Percentiles rank a stretch among this genome's conserved stretches.
Conservation (phyloP, 208 protist species). For the Wallacemonas sp. region DNA sequence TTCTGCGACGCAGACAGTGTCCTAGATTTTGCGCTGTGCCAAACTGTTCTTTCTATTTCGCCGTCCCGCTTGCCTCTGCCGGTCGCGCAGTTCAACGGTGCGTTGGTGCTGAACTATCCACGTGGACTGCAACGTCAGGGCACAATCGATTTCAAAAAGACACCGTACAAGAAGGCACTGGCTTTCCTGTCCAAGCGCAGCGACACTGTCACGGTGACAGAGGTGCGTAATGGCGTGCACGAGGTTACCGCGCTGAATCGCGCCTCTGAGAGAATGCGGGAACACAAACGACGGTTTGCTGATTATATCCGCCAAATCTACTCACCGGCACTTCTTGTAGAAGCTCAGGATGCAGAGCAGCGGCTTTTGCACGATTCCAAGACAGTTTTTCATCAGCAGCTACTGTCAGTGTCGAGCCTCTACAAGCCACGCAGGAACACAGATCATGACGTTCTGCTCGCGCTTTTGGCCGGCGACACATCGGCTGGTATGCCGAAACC, state of each 20-base stretch:
- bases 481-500: not conserved
- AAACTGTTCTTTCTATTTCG: conserved; percentile 34
- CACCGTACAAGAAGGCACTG: conserved; percentile 67
- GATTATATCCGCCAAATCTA: conserved; percentile 45
- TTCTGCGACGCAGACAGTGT: conserved; percentile 37
- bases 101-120: conserved; percentile 48
- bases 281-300: conserved; percentile 30
- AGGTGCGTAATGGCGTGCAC: conserved; percentile 43
- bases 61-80: conserved; percentile 49
- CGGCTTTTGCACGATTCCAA: conserved; percentile 30
- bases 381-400: conserved; percentile 34
- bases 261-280: conserved; percentile 27
- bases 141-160: conserved; percentile 65
- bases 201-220: conserved; percentile 45
- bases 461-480: conserved; percentile 5
- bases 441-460: conserved; percentile 7
- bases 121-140: conserved; percentile 20
- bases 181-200: conserved; percentile 31
- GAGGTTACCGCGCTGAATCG: conserved; percentile 44
- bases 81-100: conserved; percentile 53
- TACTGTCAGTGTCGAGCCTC: conserved; percentile 30
- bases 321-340: conserved; percentile 32
- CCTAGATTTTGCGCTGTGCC: conserved; percentile 63
- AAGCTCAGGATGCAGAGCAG: conserved; percentile 29
- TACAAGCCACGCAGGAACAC: conserved; percentile 13